Evolutionary conservation across 805 yeast species (phyloP), one percentile per base, ranked within the genome.

Genomic region (Jamesozyma gamospora): DNA sequence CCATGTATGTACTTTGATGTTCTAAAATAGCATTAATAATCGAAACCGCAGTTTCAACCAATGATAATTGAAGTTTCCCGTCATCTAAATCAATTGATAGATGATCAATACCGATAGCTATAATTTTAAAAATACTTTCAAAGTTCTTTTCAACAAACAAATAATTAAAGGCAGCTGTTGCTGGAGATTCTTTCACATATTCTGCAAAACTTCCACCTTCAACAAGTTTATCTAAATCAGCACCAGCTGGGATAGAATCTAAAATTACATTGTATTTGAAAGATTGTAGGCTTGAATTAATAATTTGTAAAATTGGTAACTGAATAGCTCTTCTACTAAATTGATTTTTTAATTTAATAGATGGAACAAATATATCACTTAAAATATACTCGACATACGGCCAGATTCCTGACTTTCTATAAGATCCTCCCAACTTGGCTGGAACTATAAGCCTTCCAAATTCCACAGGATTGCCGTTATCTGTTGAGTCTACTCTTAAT

Each of bases 361-460:
- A 64, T 19, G 74, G 71, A 6, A 70, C 72, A 47, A 87, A 75
- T 0, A 87, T 74, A 32, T 81, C 82, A 11, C 70, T 62, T n/a
- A 82, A 52, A 12, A 87, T 55, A 49, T 75, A 86, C 39, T 85
- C 90, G 39, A 83, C 56, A 50, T 88, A 90, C 3, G 92, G 86
- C 75, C 87, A 75, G 5, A 86, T 60, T 2, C 95, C 95, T 14
- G 67, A 57, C 26, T 68, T 72, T 49, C 94, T 70, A 46, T 77
- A 72, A 0, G 67, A 65, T 2, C 56, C 55, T 0, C 95, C 95
- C 21, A 86, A 56, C 38, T 71, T 74, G 6, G 64, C 49, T 1
- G 95, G 95, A 50, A 69, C 82, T 11, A 75, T 67, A 12, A 78
- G 52, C 4, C 65, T 66, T 13, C 73, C 70, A 45, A 69, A 65